Percentiles rank a stretch among this genome's conserved stretches.
Evolutionary conservation across 2,329 filamentous ascomycete genomes (phyloP).

Genomic region (Cercospora sp.): DNA sequence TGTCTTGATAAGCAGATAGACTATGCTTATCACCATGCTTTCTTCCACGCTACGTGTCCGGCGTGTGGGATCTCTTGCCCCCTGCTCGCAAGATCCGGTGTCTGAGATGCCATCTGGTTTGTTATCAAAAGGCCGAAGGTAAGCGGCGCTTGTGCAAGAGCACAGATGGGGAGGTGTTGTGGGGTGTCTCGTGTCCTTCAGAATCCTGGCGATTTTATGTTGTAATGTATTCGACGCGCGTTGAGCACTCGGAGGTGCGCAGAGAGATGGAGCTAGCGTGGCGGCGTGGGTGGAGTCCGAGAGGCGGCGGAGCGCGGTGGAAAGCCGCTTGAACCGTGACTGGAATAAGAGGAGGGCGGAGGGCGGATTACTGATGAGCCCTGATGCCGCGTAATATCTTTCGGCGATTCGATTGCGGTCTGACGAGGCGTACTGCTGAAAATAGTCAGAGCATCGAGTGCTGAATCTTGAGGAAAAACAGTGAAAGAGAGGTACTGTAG

Average conservation of each 20-base stretch:
- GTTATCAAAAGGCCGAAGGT: conserved; percentile 1
- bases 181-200: neutral
- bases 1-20: neutral
- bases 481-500: neutral
- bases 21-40: neutral
- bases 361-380: neutral
- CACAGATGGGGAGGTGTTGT: conserved; percentile 5
- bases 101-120: neutral
- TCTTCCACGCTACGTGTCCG: neutral
- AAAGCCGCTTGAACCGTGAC: neutral
- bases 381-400: neutral
- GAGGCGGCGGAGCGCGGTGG: neutral
- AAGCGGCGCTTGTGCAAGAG: conserved; percentile 5
- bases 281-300: neutral
- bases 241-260: neutral
- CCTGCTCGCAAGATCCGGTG: neutral
- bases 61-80: neutral
- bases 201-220: neutral
- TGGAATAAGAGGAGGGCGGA: neutral
- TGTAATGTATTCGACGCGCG: neutral
- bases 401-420: neutral
- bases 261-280: neutral
- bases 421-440: neutral
- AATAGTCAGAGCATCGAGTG: neutral
- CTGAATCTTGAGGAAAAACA: neutral